These are phyloP conservation scores for Solanum piurae DNA, from an alignment of 257 asterid species.

Conservation along the genomic window DNA sequence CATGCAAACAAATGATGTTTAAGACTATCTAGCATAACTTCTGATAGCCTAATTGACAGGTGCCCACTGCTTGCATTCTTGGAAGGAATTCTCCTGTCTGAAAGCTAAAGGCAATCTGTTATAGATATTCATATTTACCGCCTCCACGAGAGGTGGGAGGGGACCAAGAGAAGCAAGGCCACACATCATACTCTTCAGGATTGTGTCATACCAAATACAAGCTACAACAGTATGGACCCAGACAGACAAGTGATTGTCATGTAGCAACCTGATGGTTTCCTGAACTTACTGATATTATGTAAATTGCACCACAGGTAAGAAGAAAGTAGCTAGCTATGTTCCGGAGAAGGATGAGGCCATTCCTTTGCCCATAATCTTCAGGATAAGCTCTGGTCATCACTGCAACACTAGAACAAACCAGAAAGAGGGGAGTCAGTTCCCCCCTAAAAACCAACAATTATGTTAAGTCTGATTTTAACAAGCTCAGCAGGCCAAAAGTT, in stretches of 20 bases:
- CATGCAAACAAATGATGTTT: neutral
- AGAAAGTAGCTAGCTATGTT: slow-evolving; percentile 80
- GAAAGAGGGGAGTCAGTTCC: neutral
- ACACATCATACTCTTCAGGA: neutral
- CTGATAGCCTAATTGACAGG: neutral
- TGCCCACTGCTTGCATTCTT: neutral
- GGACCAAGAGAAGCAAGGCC: neutral
- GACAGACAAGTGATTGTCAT: neutral
- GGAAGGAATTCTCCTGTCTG: neutral
- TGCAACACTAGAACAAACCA: slow-evolving; percentile 57
- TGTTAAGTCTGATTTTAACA: neutral
- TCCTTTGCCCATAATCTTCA: slow-evolving; percentile 39
- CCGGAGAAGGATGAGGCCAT: slow-evolving; percentile 68
- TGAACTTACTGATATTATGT: slow-evolving; percentile 61
- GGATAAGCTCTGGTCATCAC: slow-evolving; percentile 99
- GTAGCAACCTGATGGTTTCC: neutral
- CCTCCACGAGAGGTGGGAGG: neutral
- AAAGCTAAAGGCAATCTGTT: neutral
- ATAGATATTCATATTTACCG: neutral
- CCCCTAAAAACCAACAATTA: neutral
- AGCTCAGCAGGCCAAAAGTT: neutral
- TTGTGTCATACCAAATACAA: neutral
- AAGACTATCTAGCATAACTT: neutral
- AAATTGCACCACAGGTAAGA: slow-evolving; percentile 70
- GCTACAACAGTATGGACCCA: neutral